phyloP scores from a whole-genome alignment of 768 basidiomycete genomes.

The Lyophyllum decastes region DNA sequence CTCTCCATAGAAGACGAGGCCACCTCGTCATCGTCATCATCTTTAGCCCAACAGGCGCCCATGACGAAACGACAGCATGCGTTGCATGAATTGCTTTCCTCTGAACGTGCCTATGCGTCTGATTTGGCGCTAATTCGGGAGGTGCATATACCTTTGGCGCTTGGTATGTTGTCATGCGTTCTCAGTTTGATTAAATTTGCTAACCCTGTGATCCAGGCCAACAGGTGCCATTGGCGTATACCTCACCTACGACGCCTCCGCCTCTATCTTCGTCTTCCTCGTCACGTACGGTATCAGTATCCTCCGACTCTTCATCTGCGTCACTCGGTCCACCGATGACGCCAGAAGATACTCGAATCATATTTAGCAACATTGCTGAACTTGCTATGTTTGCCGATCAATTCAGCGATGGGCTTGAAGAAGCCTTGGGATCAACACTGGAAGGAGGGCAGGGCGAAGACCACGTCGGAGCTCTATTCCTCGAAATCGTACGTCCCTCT shows the following conservation, averaged over 20 bases:
- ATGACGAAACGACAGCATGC: slow-evolving; percentile 78
- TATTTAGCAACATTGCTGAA: slow-evolving; percentile 78
- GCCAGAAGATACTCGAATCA: slow-evolving; percentile 63
- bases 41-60: slow-evolving; percentile 24
- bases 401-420: slow-evolving; percentile 65
- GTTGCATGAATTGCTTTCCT: slow-evolving; percentile 73
- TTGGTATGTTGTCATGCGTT: slow-evolving; percentile 48
- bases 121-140: slow-evolving; percentile 79
- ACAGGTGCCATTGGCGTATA: slow-evolving; percentile 20
- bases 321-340: slow-evolving; percentile 63
- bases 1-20: slow-evolving; percentile 25
- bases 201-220: slow-evolving; percentile 31
- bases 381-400: slow-evolving; percentile 71
- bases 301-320: slow-evolving; percentile 46
- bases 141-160: slow-evolving; percentile 76
- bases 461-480: slow-evolving; percentile 67
- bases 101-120: slow-evolving; percentile 81
- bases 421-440: slow-evolving; percentile 61
- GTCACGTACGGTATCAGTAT: slow-evolving; percentile 49
- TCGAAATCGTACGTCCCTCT: slow-evolving; percentile 53
- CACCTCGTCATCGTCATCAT: slow-evolving; percentile 24
- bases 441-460: slow-evolving; percentile 72
- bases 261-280: slow-evolving; percentile 55
- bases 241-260: slow-evolving; percentile 40
- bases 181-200: background rate